phyloP scores from a whole-genome alignment of 208 protist species.

The Naegleria lovaniensis region DNA sequence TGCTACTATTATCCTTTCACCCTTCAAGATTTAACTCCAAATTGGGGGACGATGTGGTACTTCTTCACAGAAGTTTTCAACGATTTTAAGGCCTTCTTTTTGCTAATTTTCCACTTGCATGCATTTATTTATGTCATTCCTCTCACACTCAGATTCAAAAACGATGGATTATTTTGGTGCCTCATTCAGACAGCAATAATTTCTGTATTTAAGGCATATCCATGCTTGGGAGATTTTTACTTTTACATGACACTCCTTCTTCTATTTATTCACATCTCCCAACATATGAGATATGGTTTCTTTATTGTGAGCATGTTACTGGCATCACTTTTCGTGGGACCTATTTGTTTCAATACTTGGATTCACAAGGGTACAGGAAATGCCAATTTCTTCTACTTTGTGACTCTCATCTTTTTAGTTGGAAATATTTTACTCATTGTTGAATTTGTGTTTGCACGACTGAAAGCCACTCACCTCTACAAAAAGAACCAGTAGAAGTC shows the following conservation, averaged over 20 bases:
- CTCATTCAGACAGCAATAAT: conserved; percentile 39
- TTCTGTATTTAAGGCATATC: conserved; percentile 52
- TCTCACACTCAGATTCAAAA: conserved; percentile 32
- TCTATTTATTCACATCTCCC: conserved; percentile 18
- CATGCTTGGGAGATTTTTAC: conserved; percentile 36
- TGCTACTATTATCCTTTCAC: conserved; percentile 37
- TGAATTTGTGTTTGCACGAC: conserved; percentile 34
- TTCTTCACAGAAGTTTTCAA: conserved; percentile 59
- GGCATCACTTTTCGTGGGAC: conserved; percentile 38
- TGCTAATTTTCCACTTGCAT: conserved; percentile 52
- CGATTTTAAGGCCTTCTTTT: conserved; percentile 53
- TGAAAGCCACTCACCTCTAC: conserved; percentile 23
- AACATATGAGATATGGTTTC: conserved; percentile 33
- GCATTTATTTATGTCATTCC: conserved; percentile 44
- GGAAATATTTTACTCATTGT: conserved; percentile 41
- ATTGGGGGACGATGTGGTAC: conserved; percentile 59
- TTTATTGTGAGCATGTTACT: conserved; percentile 35
- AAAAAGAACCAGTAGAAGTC: conserved; percentile 4
- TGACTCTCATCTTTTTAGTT: conserved; percentile 49
- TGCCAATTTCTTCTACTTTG: conserved; percentile 59
- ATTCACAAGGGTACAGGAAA: conserved; percentile 50
- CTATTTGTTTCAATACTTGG: conserved; percentile 47
- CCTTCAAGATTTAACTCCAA: conserved; percentile 49
- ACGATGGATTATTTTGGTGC: conserved; percentile 42
- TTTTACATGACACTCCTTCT: conserved; percentile 35